Evolutionary conservation across 2,329 filamentous ascomycete species (phyloP).

Genomic region (Colletotrichum orbiculare): DNA sequence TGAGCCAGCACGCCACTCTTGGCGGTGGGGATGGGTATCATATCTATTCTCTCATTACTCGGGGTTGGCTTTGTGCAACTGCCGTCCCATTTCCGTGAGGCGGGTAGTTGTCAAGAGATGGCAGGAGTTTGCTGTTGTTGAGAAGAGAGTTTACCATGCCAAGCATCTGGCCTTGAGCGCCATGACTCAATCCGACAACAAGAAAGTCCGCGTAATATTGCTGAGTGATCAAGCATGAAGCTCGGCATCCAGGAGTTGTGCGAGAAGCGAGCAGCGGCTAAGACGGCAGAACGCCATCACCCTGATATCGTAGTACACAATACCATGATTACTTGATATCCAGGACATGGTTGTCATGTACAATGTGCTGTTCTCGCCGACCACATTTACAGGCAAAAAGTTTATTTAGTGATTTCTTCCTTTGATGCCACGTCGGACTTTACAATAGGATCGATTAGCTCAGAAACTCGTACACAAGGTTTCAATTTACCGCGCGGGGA

Average conservation of each 20-base stretch:
- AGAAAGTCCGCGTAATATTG: background rate
- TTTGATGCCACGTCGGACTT: no score
- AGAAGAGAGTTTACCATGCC: background rate
- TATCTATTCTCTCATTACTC: slow-evolving; percentile 11
- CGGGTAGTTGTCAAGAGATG: background rate
- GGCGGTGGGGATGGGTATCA: background rate
- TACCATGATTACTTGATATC: background rate
- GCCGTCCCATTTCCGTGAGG: background rate
- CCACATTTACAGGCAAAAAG: background rate
- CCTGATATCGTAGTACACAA: background rate
- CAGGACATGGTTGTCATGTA: slow-evolving; percentile 1
- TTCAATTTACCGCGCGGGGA: no score
- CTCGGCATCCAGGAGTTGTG: no score
- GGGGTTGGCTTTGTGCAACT: background rate
- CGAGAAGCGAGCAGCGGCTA: background rate
- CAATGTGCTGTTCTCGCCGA: background rate
- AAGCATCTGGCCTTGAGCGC: background rate
- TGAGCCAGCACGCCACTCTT: background rate
- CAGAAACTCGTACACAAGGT: no score
- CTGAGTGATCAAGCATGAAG: no score
- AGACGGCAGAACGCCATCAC: background rate
- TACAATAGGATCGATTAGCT: no score
- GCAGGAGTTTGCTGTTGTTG: background rate
- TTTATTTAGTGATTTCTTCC: background rate
- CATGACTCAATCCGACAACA: background rate